Conservation (phyloP, 2,329 filamentous ascomycete genomes). For the Allantophomopsis cytisporea region DNA sequence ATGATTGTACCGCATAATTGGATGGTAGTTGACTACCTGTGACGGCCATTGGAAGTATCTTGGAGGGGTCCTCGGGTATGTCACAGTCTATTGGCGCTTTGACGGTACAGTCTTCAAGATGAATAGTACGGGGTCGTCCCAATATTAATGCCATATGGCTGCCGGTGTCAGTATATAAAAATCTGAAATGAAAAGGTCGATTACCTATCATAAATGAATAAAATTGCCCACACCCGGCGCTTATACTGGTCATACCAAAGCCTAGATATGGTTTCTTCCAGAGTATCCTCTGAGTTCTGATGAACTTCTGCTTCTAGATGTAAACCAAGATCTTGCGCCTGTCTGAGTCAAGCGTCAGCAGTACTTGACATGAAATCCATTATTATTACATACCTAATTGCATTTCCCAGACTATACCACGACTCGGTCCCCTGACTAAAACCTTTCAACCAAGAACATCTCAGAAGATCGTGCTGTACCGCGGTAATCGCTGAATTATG, state of each 20-base stretch:
- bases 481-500: constrained; percentile 3
- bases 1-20: not conserved
- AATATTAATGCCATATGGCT: constrained; percentile 1
- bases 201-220: constrained; percentile 2
- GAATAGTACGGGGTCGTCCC: constrained; percentile 1
- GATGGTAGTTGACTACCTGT: not conserved
- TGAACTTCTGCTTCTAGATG: constrained; percentile 1
- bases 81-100: constrained; percentile 1
- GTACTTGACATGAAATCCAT: not conserved
- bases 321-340: constrained; percentile 1
- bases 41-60: not conserved
- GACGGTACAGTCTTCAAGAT: constrained; percentile 1
- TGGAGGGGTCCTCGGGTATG: not conserved
- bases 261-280: not conserved
- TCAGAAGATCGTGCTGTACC: constrained; percentile 6
- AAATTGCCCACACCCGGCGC: constrained; percentile 1
- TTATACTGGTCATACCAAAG: constrained; percentile 3
- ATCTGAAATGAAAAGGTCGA: not conserved
- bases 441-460: constrained; percentile 6
- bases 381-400: constrained; percentile 1
- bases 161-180: not conserved
- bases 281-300: not conserved
- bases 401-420: constrained; percentile 4
- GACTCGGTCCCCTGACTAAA: constrained; percentile 5
- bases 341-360: not conserved